A percentile compares a stretch with the other conserved stretches of the same genome.
These are phyloP conservation scores for Acidomyces sp. DNA, from an alignment of 495 filamentous ascomycete genomes.

Conservation along the genomic window DNA sequence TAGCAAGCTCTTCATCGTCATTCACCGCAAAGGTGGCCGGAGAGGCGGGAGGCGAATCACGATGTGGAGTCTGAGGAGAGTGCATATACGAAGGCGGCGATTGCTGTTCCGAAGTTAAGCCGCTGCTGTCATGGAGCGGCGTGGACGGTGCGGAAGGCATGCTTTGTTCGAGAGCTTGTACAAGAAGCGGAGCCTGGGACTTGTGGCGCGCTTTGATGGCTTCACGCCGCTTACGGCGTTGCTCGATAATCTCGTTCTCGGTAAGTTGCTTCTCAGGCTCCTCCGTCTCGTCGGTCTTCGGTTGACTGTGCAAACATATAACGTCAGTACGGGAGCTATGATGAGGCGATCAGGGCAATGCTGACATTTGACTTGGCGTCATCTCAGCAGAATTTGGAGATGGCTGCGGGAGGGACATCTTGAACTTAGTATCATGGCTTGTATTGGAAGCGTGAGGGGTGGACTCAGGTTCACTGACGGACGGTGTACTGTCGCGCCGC, in stretches of 20 bases:
- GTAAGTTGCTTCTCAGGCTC: constrained; percentile 2
- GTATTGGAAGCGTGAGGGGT: constrained; percentile 9
- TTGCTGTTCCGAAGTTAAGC: constrained; percentile 7
- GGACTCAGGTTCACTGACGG: constrained; percentile 22
- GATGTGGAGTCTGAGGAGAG: constrained; percentile 36
- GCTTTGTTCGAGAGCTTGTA: constrained; percentile 44
- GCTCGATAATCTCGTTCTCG: constrained; percentile 69
- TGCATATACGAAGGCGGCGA: constrained; percentile 19
- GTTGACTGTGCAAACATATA: too few relatives aligned
- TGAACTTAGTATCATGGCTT: constrained; percentile 11
- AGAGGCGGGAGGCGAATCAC: constrained; percentile 36
- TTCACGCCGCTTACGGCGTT: constrained; percentile 74
- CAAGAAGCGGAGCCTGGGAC: constrained; percentile 54
- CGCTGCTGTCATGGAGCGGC: constrained; percentile 10
- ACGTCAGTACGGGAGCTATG: too few relatives aligned
- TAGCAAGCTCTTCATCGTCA: constrained; percentile 54
- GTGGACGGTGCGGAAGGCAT: constrained; percentile 10
- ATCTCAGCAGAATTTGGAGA: constrained; percentile 1
- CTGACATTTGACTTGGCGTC: too few relatives aligned
- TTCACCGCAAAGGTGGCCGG: constrained; percentile 43
- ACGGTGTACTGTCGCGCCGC: constrained; percentile 4
- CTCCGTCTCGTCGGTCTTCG: too few relatives aligned
- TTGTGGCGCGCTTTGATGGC: constrained; percentile 76
- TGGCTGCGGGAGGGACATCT: constrained; percentile 10
- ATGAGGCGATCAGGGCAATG: too few relatives aligned